Evolutionary conservation across 2,329 filamentous ascomycete species (phyloP).

Genomic region (Fusarium buxicola): DNA sequence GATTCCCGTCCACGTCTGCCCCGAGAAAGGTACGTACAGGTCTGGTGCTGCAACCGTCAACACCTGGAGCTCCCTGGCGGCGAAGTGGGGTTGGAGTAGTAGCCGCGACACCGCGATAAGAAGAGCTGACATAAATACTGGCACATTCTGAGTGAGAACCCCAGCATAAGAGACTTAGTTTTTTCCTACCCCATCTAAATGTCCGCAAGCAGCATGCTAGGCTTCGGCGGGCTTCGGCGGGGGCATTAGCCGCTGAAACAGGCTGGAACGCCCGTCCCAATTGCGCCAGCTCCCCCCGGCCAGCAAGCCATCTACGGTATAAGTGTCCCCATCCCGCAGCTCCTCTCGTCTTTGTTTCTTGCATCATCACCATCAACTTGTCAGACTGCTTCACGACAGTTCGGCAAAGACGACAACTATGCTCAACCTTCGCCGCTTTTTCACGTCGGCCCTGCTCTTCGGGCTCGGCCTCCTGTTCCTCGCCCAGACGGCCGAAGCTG

Average conservation of each 20-base stretch:
- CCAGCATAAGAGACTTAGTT: too few relatives aligned
- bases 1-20: background rate
- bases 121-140: too few relatives aligned
- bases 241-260: constrained; percentile 40
- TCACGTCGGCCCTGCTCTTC: constrained; percentile 80
- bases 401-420: constrained; percentile 62
- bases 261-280: constrained; percentile 41
- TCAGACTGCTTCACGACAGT: constrained; percentile 21
- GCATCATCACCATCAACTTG: constrained; percentile 36
- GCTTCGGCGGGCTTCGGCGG: constrained; percentile 13
- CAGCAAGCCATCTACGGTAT: constrained; percentile 37
- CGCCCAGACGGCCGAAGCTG: constrained; percentile 77
- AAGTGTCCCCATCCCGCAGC: constrained; percentile 42
- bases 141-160: too few relatives aligned
- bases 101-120: too few relatives aligned
- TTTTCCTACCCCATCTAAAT: constrained; percentile 7
- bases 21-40: background rate
- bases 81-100: too few relatives aligned
- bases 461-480: constrained; percentile 81
- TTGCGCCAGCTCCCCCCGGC: constrained; percentile 39
- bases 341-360: constrained; percentile 29
- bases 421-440: constrained; percentile 78
- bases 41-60: background rate
- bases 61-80: constrained; percentile 2
- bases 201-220: constrained; percentile 5